Evolutionary conservation across 768 basidiomycete genomes (phyloP).

Genomic region (Amanita molliuscula): DNA sequence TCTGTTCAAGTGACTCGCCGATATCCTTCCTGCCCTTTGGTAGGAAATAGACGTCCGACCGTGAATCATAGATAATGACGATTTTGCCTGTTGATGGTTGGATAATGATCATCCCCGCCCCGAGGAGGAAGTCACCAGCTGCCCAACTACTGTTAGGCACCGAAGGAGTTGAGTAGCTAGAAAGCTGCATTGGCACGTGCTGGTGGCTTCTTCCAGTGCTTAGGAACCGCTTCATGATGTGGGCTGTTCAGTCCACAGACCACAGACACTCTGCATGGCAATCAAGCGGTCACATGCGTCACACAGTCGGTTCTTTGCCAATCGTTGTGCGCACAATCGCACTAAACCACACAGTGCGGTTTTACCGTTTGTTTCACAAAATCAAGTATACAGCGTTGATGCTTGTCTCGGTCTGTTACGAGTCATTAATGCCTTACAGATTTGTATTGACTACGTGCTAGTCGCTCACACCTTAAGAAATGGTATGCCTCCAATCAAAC

Average conservation of each 20-base stretch:
- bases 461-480: no score
- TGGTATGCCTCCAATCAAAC: no score
- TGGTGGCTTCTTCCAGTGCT: neutral
- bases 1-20: slow-evolving; percentile 48
- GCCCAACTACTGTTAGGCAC: slow-evolving; percentile 37
- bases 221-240: neutral
- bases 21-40: slow-evolving; percentile 59
- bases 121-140: slow-evolving; percentile 42
- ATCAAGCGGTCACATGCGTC: slow-evolving; percentile 18
- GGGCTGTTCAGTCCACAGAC: slow-evolving; percentile 21
- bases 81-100: slow-evolving; percentile 46
- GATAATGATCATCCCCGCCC: slow-evolving; percentile 54
- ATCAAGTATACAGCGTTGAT: no score
- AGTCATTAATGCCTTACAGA: no score
- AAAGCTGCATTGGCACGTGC: slow-evolving; percentile 14
- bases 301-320: no score
- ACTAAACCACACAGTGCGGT: slow-evolving; percentile 65
- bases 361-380: slow-evolving; percentile 33
- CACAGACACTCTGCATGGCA: slow-evolving; percentile 23
- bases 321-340: no score
- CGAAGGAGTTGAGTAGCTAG: slow-evolving; percentile 27
- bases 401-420: no score
- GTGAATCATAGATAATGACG: slow-evolving; percentile 36
- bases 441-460: no score
- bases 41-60: slow-evolving; percentile 39